Evolutionary conservation across 75 land plant species (phyloP).

Genomic region (Sequoia sempervirens): DNA sequence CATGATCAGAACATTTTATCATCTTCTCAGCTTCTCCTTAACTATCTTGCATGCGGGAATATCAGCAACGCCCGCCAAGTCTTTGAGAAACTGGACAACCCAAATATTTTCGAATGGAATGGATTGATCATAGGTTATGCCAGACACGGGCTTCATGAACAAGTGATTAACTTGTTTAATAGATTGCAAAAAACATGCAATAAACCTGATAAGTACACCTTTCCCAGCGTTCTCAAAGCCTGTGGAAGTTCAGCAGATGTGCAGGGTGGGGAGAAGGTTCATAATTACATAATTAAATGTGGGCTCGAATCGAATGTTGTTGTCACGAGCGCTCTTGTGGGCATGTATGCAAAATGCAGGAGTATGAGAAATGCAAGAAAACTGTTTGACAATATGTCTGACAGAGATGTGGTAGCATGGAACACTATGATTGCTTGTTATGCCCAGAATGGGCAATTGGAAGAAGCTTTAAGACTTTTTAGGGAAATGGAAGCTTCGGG

Average conservation of each 20-base stretch:
- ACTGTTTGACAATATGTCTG: conserved; percentile 29
- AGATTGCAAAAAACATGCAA: conserved; percentile 13
- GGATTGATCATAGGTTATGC: conserved; percentile 35
- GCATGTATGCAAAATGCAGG: conserved; percentile 20
- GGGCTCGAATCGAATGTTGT: conserved; percentile 22
- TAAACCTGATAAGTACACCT: conserved; percentile 24
- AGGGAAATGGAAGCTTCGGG: conserved; percentile 19
- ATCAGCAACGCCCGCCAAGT: conserved; percentile 18
- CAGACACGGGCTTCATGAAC: conserved; percentile 16
- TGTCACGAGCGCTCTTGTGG: conserved; percentile 16
- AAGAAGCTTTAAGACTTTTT: conserved; percentile 24
- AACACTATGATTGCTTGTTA: conserved; percentile 36
- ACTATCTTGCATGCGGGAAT: conserved; percentile 36
- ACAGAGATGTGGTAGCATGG: conserved; percentile 32
- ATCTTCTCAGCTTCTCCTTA: conserved; percentile 20
- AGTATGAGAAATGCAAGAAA: conserved; percentile 10
- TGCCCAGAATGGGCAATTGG: conserved; percentile 17
- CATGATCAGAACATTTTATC: background rate
- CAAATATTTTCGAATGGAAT: conserved; percentile 30
- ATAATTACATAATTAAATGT: conserved; percentile 16
- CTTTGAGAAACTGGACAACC: conserved; percentile 18
- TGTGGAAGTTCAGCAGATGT: conserved; percentile 26
- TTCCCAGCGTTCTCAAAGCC: conserved; percentile 26
- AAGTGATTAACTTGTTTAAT: conserved; percentile 22
- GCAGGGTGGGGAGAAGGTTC: conserved; percentile 8